Base-by-base conservation (phyloP, 805 yeast species). In the Torulaspora indica region DNA sequence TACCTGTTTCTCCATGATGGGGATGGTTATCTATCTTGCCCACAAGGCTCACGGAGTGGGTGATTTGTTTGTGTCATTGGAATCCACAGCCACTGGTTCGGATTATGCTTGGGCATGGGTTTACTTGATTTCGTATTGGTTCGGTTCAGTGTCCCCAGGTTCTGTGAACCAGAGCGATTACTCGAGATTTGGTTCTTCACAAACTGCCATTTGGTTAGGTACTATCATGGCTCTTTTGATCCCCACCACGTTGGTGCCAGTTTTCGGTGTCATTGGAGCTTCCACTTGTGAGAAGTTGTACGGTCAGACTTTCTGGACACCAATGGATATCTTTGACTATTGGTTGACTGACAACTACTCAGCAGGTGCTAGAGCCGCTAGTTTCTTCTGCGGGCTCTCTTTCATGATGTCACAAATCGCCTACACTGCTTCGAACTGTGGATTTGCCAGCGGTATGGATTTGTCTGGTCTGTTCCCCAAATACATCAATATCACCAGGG, bases 361-460 rank as follows among this genome's bases (percentile, higher is more conserved):
- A n/a, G 51, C 71, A 5, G 63, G 58, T 38, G 63, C 62, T 15
- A 57, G 74, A 47, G 71, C 70, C 3, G 75, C 64, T 24, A 51
- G 65, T 5, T 70, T 70, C 54, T 70, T 71, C 51, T 61, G 67
- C 43, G 74, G 74, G 4, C 47, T 67, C 1, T 62, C 71, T 3
- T 64, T 70, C 42, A 57, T 61, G 9, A 38, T 63, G 22, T 65
- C 72, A 4, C 75, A 71, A 47, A 51, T 71, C 40, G 60, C 70
- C 9, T 67, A 70, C 49, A 70, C 69, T 42, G 63, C 69, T 18
- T 59, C 69, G 14, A 66, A 67, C 33, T 63, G 67, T 40, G 71
- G 72, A 29, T 60, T 64, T 45, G 68, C 69, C 2, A 76, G 75
- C 40, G 74, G 75, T 37, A 69, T 70, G 72, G 73, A 69, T 57